These are phyloP conservation scores for Podospora australis DNA, from an alignment of 495 filamentous ascomycete genomes.

Conservation along the genomic window DNA sequence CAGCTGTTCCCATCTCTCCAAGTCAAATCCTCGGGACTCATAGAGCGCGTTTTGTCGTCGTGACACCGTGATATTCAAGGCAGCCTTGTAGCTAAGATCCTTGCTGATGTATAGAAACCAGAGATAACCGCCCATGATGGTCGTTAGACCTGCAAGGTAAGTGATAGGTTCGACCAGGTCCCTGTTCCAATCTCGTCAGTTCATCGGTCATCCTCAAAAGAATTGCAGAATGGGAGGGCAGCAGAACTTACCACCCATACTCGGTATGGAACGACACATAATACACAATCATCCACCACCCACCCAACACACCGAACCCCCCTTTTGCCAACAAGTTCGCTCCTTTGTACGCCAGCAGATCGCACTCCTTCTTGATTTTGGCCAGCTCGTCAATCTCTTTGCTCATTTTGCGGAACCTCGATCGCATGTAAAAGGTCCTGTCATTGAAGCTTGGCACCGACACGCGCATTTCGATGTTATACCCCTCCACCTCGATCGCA, in stretches of 20 bases:
- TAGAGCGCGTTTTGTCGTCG: conserved; percentile 74
- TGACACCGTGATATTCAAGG: conserved; percentile 78
- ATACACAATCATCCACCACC: conserved; percentile 80
- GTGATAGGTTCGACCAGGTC: conserved; percentile 89
- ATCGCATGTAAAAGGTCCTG: conserved; percentile 77
- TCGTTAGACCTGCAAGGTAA: conserved; percentile 75
- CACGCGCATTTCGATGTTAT: conserved; percentile 61
- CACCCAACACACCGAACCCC: conserved; percentile 62
- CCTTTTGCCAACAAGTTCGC: conserved; percentile 75
- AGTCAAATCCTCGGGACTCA: conserved; percentile 64
- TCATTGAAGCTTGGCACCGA: conserved; percentile 83
- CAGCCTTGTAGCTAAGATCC: conserved; percentile 77
- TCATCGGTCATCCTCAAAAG: no score
- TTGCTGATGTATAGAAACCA: conserved; percentile 94
- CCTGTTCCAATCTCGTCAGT: no score
- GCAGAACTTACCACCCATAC: conserved; percentile 51
- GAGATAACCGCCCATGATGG: conserved; percentile 81
- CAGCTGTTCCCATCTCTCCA: conserved; percentile 66
- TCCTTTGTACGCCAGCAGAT: conserved; percentile 63
- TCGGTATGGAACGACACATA: conserved; percentile 71
- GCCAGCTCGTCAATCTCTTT: conserved; percentile 58
- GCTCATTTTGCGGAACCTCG: conserved; percentile 65
- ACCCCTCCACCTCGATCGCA: conserved; percentile 73
- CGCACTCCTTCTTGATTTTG: conserved; percentile 75
- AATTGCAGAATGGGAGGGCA: background rate